Evolutionary conservation across 129 eudicot species (phyloP).

Genomic region (Pulicaria dysenterica): DNA sequence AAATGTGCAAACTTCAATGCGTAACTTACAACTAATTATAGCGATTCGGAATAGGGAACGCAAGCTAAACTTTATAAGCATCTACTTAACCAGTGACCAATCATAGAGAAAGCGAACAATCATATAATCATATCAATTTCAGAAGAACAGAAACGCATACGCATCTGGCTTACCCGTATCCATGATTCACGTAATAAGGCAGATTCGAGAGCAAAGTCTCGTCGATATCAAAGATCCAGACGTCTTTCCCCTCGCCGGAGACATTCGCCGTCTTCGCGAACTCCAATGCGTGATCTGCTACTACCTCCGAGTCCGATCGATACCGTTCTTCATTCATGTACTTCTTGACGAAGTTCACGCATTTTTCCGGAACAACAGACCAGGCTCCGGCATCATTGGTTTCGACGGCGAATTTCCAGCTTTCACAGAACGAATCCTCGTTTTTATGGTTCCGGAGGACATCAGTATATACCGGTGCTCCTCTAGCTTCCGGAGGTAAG

Average conservation of each 20-base stretch:
- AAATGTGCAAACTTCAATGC: background rate
- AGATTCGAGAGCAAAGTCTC: conserved; percentile 84
- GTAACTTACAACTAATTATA: conserved; percentile 2
- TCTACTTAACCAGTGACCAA: background rate
- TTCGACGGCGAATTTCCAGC: conserved; percentile 83
- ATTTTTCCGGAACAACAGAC: conserved; percentile 52
- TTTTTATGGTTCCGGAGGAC: conserved; percentile 13
- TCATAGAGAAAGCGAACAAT: conserved; percentile 9
- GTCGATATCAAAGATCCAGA: conserved; percentile 88
- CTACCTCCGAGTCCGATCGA: conserved; percentile 53
- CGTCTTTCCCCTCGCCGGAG: conserved; percentile 64
- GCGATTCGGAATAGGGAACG: background rate
- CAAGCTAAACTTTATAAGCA: background rate
- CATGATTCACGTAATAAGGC: conserved; percentile 59
- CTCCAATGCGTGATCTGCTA: conserved; percentile 49
- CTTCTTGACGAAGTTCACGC: conserved; percentile 53
- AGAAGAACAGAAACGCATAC: conserved; percentile 9
- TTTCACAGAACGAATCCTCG: conserved; percentile 49
- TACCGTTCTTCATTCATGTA: conserved; percentile 65
- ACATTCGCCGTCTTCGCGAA: conserved; percentile 49
- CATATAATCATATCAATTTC: background rate
- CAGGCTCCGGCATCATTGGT: conserved; percentile 65
- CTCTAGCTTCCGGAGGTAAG: conserved; percentile 22
- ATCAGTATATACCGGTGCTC: background rate
- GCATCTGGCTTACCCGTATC: conserved; percentile 59